phyloP scores from a whole-genome alignment of 2,329 filamentous ascomycete species.

The Neophaeococcomyces aloes region DNA sequence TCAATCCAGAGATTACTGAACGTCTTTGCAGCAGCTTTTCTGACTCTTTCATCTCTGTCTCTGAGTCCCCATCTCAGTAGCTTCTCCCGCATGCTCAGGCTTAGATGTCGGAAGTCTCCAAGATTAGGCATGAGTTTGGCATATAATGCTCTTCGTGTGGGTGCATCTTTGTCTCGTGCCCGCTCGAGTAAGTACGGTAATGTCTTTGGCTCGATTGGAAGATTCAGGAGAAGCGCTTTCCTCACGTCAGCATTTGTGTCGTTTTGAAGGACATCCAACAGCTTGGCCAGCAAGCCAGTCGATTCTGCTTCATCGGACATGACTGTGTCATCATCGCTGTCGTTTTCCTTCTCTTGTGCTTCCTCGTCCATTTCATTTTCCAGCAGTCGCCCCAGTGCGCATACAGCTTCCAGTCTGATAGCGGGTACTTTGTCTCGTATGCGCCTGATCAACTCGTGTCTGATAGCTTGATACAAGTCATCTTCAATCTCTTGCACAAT shows the following conservation, averaged over 20 bases:
- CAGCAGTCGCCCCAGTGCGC: slow-evolving; percentile 77
- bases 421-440: slow-evolving; percentile 90
- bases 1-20: slow-evolving; percentile 98
- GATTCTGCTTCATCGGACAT: slow-evolving; percentile 49
- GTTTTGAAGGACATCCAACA: slow-evolving; percentile 81
- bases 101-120: slow-evolving; percentile 88
- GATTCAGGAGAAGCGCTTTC: slow-evolving; percentile 74
- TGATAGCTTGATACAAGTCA: slow-evolving; percentile 73
- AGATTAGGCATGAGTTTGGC: slow-evolving; percentile 75
- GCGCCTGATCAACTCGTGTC: slow-evolving; percentile 68
- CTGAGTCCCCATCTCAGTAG: slow-evolving; percentile 87
- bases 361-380: slow-evolving; percentile 60
- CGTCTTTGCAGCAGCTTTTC: slow-evolving; percentile 78
- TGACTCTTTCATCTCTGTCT: slow-evolving; percentile 86
- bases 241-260: slow-evolving; percentile 91
- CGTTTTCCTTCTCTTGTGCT: slow-evolving; percentile 33
- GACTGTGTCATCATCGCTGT: slow-evolving; percentile 54
- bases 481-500: slow-evolving; percentile 87
- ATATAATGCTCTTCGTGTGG: slow-evolving; percentile 77
- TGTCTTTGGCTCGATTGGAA: slow-evolving; percentile 74
- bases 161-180: slow-evolving; percentile 76
- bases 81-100: slow-evolving; percentile 89
- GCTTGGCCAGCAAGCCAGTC: slow-evolving; percentile 65
- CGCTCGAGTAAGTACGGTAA: slow-evolving; percentile 82
- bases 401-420: slow-evolving; percentile 81